phyloP scores from a whole-genome alignment of 345 rosid species.

The Noccaea caerulescens region DNA sequence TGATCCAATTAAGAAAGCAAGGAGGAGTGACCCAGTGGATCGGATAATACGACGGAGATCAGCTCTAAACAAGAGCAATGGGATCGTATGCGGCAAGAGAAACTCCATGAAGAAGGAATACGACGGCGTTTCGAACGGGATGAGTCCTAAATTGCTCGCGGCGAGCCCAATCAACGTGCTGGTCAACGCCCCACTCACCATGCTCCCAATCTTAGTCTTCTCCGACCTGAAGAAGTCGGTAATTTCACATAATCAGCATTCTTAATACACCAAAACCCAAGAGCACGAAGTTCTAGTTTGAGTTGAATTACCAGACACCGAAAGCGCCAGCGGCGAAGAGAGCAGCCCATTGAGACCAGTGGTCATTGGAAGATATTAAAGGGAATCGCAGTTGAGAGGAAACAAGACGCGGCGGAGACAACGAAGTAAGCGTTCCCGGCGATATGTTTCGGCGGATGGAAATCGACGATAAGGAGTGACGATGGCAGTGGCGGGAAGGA shows the following conservation, averaged over 20 bases:
- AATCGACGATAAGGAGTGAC: not conserved
- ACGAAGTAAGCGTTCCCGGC: not conserved
- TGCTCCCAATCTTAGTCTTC: conserved; percentile 74
- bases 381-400: conserved; percentile 55
- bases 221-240: conserved; percentile 58
- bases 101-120: conserved; percentile 65
- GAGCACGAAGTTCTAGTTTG: not conserved
- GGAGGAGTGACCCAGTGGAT: conserved; percentile 69
- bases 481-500: conserved; percentile 14
- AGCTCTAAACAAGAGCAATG: conserved; percentile 79
- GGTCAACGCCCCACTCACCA: conserved; percentile 73
- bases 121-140: conserved; percentile 66
- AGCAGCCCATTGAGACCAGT: conserved; percentile 79
- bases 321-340: conserved; percentile 86
- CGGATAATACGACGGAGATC: conserved; percentile 64
- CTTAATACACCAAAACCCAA: not conserved
- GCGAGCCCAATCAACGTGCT: conserved; percentile 84
- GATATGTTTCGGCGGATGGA: conserved; percentile 27
- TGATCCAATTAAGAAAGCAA: conserved; percentile 81
- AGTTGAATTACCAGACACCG: conserved; percentile 65
- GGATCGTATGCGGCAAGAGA: conserved; percentile 71
- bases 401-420: not conserved
- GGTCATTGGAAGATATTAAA: conserved; percentile 69
- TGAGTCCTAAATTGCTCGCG: conserved; percentile 71
- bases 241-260: conserved; percentile 1